Percentiles rank a stretch among this genome's conserved stretches.
phyloP scores from a whole-genome alignment of 148 eudicot genomes.

The Vaccinium corymbosum region DNA sequence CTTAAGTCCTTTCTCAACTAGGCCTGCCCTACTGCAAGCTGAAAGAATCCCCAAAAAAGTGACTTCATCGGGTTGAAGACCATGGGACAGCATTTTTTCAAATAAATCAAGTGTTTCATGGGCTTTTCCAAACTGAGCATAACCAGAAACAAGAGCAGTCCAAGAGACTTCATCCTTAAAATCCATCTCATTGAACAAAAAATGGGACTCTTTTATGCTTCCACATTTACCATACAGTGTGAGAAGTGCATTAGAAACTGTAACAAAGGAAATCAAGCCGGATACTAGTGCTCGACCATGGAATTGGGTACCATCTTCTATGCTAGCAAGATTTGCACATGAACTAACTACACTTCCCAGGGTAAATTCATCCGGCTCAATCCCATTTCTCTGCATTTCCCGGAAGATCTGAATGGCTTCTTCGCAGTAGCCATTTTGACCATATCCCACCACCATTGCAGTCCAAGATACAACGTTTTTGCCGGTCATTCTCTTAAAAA shows the following conservation, averaged over 20 bases:
- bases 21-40: conserved; percentile 94
- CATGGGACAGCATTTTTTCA: conserved; percentile 69
- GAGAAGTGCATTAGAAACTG: conserved; percentile 86
- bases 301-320: conserved; percentile 89
- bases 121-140: conserved; percentile 87
- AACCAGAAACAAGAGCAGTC: conserved; percentile 43
- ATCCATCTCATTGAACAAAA: conserved; percentile 65
- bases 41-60: conserved; percentile 80
- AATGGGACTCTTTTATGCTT: conserved; percentile 60
- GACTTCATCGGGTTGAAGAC: conserved; percentile 74
- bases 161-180: conserved; percentile 74
- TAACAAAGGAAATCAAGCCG: conserved; percentile 56
- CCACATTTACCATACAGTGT: conserved; percentile 95
- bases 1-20: conserved; percentile 69
- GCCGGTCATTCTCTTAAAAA: conserved; percentile 51
- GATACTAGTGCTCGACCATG: conserved; percentile 69
- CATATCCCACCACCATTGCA: conserved; percentile 78
- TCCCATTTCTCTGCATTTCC: conserved; percentile 55
- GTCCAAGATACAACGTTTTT: conserved; percentile 88
- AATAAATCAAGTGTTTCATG: conserved; percentile 66
- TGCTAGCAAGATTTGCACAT: conserved; percentile 68
- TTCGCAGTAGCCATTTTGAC: conserved; percentile 72
- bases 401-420: conserved; percentile 58
- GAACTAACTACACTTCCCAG: conserved; percentile 85
- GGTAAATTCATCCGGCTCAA: conserved; percentile 66